phyloP scores from a whole-genome alignment of 805 yeast species.

The Schwanniomyces pseudopolymorphus region DNA sequence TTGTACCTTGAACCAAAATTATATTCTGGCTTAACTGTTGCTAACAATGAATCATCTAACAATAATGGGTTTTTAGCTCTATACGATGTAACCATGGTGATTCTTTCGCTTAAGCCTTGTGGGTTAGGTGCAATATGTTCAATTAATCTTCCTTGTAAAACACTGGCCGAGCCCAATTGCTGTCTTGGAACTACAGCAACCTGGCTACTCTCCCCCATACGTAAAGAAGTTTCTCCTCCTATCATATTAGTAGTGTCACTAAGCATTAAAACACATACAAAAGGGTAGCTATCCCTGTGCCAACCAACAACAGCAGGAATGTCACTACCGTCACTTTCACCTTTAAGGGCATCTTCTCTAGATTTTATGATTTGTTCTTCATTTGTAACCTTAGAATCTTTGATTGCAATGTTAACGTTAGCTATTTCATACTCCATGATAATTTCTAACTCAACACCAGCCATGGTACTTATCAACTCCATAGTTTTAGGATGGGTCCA shows the following conservation, averaged over 20 bases:
- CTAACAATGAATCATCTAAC: constrained; percentile 31
- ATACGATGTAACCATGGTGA: constrained; percentile 44
- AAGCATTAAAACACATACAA: constrained; percentile 63
- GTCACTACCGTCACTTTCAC: constrained; percentile 28
- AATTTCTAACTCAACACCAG: constrained; percentile 55
- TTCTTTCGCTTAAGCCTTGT: constrained; percentile 34
- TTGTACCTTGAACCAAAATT: constrained; percentile 34
- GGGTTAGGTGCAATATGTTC: constrained; percentile 44
- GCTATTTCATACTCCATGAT: constrained; percentile 62
- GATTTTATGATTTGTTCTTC: constrained; percentile 19
- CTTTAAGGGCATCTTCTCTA: constrained; percentile 14
- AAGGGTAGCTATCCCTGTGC: constrained; percentile 65
- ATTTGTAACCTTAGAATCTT: constrained; percentile 31
- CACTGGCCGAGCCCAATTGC: constrained; percentile 35
- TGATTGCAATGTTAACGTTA: constrained; percentile 50
- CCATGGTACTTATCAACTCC: constrained; percentile 55
- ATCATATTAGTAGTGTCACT: constrained; percentile 57
- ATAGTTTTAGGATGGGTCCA: constrained; percentile 61
- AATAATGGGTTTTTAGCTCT: constrained; percentile 29
- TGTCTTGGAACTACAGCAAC: constrained; percentile 26
- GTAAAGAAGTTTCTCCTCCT: constrained; percentile 60
- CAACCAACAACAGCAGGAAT: constrained; percentile 60
- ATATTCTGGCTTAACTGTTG: constrained; percentile 40
- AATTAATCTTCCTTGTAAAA: constrained; percentile 40
- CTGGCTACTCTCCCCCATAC: constrained; percentile 38